A percentile compares a stretch with the other conserved stretches of the same genome.
Conservation (phyloP, 2,329 filamentous ascomycete genomes). For the Chaetomium sp. region DNA sequence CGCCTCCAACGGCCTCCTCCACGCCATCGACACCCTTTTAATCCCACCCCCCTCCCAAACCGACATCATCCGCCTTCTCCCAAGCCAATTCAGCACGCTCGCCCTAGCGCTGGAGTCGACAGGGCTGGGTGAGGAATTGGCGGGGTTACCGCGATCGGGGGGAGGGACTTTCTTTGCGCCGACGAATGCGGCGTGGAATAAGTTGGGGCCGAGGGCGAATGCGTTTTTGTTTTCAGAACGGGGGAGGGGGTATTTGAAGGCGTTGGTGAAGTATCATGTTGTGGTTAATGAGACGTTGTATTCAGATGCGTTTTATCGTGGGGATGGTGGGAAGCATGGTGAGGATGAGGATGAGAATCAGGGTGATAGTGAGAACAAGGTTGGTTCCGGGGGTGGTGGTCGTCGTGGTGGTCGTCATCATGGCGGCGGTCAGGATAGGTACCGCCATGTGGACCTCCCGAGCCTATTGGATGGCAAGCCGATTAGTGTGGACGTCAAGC, state of each 20-base stretch:
- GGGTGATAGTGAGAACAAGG: conserved; percentile 27
- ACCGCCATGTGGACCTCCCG: conserved; percentile 57
- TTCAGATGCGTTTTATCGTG: conserved; percentile 68
- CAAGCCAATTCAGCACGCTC: conserved; percentile 70
- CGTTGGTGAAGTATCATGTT: conserved; percentile 73
- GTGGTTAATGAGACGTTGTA: conserved; percentile 71
- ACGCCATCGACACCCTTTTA: conserved; percentile 69
- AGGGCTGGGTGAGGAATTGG: conserved; percentile 56
- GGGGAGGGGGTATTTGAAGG: conserved; percentile 69
- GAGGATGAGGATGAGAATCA: conserved; percentile 27
- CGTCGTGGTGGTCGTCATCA: neutral
- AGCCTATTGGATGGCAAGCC: conserved; percentile 62
- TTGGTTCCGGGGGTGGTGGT: conserved; percentile 13
- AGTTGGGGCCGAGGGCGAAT: conserved; percentile 66
- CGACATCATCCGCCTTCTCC: conserved; percentile 55
- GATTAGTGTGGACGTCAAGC: conserved; percentile 64
- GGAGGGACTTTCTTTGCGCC: conserved; percentile 79
- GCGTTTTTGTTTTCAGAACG: conserved; percentile 77
- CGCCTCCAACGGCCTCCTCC: conserved; percentile 74
- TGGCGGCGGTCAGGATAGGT: conserved; percentile 18
- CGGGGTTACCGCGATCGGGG: conserved; percentile 38
- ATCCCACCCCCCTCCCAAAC: conserved; percentile 63
- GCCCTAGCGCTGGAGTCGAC: conserved; percentile 69
- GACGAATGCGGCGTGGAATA: conserved; percentile 70
- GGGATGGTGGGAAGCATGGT: conserved; percentile 28